Percentiles rank a stretch among this genome's conserved stretches.
Evolutionary conservation across 208 protist species (phyloP).

Genomic region (Crithidia fasciculata): DNA sequence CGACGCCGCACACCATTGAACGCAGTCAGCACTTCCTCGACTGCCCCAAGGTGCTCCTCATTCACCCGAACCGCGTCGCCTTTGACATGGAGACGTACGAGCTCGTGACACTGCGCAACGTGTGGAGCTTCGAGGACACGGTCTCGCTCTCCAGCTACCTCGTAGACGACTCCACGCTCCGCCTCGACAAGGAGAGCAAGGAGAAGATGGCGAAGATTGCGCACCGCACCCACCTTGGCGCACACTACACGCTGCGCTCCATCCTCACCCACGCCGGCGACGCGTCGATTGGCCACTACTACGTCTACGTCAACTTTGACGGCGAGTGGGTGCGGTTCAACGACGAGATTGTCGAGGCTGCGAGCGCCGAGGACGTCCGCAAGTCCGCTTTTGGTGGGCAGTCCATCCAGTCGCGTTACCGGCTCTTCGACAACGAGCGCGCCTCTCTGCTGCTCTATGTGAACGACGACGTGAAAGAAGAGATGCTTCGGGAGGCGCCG

Average conservation of each 20-base stretch:
- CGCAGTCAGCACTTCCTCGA: slow-evolving; percentile 70
- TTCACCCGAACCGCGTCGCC: slow-evolving; percentile 89
- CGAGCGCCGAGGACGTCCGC: slow-evolving; percentile 48
- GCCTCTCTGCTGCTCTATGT: slow-evolving; percentile 80
- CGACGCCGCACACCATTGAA: slow-evolving; percentile 72
- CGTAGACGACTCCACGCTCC: slow-evolving; percentile 38
- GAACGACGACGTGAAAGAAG: slow-evolving; percentile 42
- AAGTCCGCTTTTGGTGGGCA: slow-evolving; percentile 68
- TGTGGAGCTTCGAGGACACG: slow-evolving; percentile 68
- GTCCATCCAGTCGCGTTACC: slow-evolving; percentile 36
- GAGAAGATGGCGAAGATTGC: slow-evolving; percentile 40
- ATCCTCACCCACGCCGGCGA: slow-evolving; percentile 87
- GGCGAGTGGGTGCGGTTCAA: slow-evolving; percentile 82
- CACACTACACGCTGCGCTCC: slow-evolving; percentile 79
- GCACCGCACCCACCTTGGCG: slow-evolving; percentile 13
- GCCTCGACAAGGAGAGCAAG: slow-evolving; percentile 60
- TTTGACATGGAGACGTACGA: slow-evolving; percentile 83
- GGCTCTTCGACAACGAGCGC: slow-evolving; percentile 64
- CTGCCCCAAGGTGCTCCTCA: slow-evolving; percentile 87
- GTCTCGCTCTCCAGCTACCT: slow-evolving; percentile 72
- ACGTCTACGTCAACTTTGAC: slow-evolving; percentile 69
- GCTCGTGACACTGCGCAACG: slow-evolving; percentile 82
- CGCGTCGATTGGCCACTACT: slow-evolving; percentile 90
- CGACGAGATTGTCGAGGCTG: slow-evolving; percentile 67
- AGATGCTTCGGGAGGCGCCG: slow-evolving; percentile 37